These are phyloP conservation scores for Cyberlindnera nakhonratchasimensis DNA, from an alignment of 805 yeast species.

Conservation along the genomic window DNA sequence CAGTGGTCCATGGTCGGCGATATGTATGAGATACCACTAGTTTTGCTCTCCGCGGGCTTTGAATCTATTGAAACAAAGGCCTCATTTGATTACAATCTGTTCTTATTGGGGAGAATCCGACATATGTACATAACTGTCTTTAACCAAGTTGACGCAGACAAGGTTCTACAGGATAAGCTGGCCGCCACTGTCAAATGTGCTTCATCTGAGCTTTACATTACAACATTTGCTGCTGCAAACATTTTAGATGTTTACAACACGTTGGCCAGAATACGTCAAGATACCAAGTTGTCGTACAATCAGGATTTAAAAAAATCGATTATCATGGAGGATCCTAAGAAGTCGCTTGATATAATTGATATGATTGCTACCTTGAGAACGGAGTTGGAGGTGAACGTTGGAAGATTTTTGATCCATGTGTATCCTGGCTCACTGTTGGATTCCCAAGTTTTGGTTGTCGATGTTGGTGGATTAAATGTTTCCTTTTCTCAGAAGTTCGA, in stretches of 20 bases:
- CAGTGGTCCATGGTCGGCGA: constrained; percentile 58
- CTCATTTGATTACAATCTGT: constrained; percentile 83
- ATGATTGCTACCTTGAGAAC: constrained; percentile 51
- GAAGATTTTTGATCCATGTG: constrained; percentile 54
- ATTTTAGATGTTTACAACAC: constrained; percentile 74
- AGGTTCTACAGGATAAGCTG: constrained; percentile 55
- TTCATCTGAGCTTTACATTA: constrained; percentile 58
- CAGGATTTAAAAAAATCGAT: constrained; percentile 67
- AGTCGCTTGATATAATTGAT: constrained; percentile 26
- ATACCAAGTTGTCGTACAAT: constrained; percentile 64
- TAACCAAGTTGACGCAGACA: constrained; percentile 57
- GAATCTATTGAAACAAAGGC: constrained; percentile 54
- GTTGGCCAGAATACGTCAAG: constrained; percentile 66
- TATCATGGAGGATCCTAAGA: constrained; percentile 9
- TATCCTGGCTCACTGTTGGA: constrained; percentile 85
- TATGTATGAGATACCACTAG: constrained; percentile 57
- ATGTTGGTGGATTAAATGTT: constrained; percentile 51
- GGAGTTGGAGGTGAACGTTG: constrained; percentile 59
- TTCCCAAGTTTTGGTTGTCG: constrained; percentile 64
- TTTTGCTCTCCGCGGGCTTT: constrained; percentile 57
- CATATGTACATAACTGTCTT: constrained; percentile 51
- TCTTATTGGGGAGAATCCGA: constrained; percentile 57
- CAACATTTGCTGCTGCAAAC: constrained; percentile 84
- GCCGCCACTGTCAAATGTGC: constrained; percentile 48
- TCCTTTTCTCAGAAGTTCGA: constrained; percentile 47